Evolutionary conservation across 805 yeast species (phyloP).

Genomic region (Wickerhamomyces tratensis): DNA sequence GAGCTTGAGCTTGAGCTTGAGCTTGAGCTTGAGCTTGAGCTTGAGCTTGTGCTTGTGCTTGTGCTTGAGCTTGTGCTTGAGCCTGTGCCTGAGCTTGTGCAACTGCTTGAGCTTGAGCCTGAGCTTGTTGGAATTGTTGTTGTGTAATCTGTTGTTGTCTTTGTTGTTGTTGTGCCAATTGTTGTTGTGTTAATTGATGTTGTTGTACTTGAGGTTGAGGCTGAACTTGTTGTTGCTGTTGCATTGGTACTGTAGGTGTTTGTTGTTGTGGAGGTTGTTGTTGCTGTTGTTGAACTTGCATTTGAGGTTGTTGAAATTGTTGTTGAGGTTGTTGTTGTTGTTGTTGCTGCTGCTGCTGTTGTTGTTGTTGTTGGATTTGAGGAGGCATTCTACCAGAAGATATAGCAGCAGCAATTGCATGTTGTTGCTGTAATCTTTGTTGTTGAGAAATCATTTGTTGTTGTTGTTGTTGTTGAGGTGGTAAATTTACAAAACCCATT

Average conservation of each 20-base stretch:
- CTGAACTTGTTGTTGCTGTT: not conserved
- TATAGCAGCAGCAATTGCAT: not conserved
- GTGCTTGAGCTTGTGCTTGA: constrained; percentile 2
- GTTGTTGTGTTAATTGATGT: not conserved
- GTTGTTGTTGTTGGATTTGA: not conserved
- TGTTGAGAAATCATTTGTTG: not conserved
- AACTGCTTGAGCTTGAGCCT: constrained; percentile 6
- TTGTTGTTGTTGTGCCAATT: not conserved
- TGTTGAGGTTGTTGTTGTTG: constrained; percentile 7
- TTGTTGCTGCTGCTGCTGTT: not conserved
- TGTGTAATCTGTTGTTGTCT: not conserved
- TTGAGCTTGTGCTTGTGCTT: not conserved
- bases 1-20: too few relatives aligned
- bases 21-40: too few relatives aligned
- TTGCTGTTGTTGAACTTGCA: constrained; percentile 15
- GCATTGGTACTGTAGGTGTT: constrained; percentile 2
- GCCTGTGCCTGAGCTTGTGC: constrained; percentile 1
- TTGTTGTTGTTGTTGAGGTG: constrained; percentile 9
- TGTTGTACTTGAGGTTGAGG: not conserved
- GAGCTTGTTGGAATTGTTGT: constrained; percentile 1
- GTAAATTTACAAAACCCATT: constrained; percentile 1
- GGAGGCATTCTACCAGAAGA: not conserved
- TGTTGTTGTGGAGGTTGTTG: constrained; percentile 10
- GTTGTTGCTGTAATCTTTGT: not conserved
- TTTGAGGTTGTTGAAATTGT: constrained; percentile 19